Evolutionary conservation across 805 yeast genomes (phyloP), one percentile per base, ranked within the genome.

Genomic region (Blastobotrys terrestris): DNA sequence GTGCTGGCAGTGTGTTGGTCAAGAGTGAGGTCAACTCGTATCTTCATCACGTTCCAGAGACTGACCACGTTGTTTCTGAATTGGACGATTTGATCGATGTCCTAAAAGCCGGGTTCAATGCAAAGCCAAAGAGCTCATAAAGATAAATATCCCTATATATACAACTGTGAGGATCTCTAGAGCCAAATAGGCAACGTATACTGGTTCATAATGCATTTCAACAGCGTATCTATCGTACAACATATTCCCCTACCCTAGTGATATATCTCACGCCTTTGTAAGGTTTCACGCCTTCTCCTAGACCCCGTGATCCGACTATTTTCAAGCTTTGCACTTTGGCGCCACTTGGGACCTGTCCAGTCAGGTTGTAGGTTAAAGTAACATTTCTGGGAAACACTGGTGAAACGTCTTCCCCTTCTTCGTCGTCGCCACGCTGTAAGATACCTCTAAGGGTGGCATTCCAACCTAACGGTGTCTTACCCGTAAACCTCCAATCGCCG

Each of bases 201-300:
- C n/a, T n/a, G n/a, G n/a, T n/a, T n/a, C n/a, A n/a, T n/a, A n/a
- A n/a, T n/a, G n/a, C n/a, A n/a, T n/a, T n/a, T n/a, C n/a, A n/a
- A n/a, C n/a, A n/a, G n/a, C 20, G 46, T 20, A 11, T 15, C 43
- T 62, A 70, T 39, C 83, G 67, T 18, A 82, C 71, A 2, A 80
- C 69, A 60, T 73, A 79, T 51, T 84, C 83, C 0, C 84, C 86
- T 0, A 86, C 76, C 51, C 70, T 69, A 3, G 96, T 82, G 8
- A 78, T 71, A 64, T 91, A 91, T 63, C 90, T 86, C 18, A 91
- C 97, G 1, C 98, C 98, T 66, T 90, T 91, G 72, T 81, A 91
- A 0, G 96, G 96, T 62, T 83, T 84, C 8, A 80, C 84, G 3
- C 73, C 72, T 2, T 80, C 81, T 3, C 78, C 78, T 52, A 81